Conservation (phyloP, 495 filamentous ascomycete species). For the Talaromyces nanjingensis region DNA sequence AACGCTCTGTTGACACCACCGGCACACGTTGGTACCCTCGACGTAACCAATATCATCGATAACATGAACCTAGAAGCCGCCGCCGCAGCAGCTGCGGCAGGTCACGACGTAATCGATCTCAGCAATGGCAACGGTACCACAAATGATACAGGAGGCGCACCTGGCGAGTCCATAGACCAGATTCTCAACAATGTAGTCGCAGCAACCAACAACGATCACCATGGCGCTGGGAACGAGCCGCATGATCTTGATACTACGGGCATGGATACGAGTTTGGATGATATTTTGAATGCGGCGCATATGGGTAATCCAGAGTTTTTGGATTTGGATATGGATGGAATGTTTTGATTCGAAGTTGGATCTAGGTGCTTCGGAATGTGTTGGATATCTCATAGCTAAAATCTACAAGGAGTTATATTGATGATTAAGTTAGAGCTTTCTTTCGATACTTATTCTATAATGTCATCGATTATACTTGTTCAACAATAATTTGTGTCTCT, state of each 20-base stretch:
- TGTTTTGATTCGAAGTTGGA: conserved; percentile 19
- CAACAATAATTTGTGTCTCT: background rate
- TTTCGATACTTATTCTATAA: background rate
- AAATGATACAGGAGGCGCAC: conserved; percentile 6
- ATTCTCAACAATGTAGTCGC: conserved; percentile 39
- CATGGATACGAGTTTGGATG: conserved; percentile 38
- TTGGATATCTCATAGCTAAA: no score
- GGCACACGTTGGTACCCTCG: conserved; percentile 33
- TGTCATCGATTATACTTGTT: background rate
- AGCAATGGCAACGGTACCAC: background rate
- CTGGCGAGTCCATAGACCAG: conserved; percentile 37
- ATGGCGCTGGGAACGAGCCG: background rate
- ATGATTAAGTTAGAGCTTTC: no score
- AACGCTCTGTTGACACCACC: conserved; percentile 48
- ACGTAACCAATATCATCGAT: conserved; percentile 35
- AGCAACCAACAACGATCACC: conserved; percentile 19
- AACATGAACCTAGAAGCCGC: conserved; percentile 32
- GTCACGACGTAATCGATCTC: conserved; percentile 28
- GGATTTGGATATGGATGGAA: conserved; percentile 44
- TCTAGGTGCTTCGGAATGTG: no score
- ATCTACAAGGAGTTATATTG: background rate
- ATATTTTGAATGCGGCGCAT: conserved; percentile 41
- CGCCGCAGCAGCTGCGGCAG: conserved; percentile 10
- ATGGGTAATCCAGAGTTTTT: conserved; percentile 44
- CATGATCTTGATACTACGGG: conserved; percentile 17